Percentiles rank a stretch among this genome's conserved stretches.
Evolutionary conservation across 805 yeast genomes (phyloP).

Genomic region (Scheffersomyces stipitis): DNA sequence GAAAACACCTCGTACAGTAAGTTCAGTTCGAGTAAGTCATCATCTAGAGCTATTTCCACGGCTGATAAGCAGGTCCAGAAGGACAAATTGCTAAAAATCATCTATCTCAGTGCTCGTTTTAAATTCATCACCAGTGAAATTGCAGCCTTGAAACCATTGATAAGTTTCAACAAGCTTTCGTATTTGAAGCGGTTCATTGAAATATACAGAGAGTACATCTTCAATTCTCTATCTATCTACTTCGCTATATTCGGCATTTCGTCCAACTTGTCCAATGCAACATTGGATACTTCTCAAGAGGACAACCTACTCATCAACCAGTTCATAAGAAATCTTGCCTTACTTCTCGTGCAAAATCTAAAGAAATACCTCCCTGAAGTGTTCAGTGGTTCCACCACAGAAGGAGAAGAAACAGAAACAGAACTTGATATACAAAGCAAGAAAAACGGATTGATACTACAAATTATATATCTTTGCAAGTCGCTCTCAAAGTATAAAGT

Average conservation of each 20-base stretch:
- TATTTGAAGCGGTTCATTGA: conserved; percentile 80
- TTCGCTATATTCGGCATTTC: conserved; percentile 52
- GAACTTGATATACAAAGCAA: conserved; percentile 39
- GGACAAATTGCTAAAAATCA: conserved; percentile 40
- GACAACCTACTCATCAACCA: conserved; percentile 25
- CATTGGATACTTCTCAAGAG: conserved; percentile 15
- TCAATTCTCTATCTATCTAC: conserved; percentile 67
- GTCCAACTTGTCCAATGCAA: conserved; percentile 17
- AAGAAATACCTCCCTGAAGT: conserved; percentile 21
- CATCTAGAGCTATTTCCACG: conserved; percentile 2
- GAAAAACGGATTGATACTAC: conserved; percentile 71
- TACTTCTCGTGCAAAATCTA: conserved; percentile 22
- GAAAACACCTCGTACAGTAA: conserved; percentile 6
- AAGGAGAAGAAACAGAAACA: conserved; percentile 13
- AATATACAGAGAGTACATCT: conserved; percentile 78
- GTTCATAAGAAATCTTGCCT: conserved; percentile 31
- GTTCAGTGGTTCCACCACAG: conserved; percentile 1
- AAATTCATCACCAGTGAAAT: conserved; percentile 66
- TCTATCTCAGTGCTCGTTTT: conserved; percentile 67
- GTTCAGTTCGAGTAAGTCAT: conserved; percentile 1
- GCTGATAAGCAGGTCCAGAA: conserved; percentile 7
- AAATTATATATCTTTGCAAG: conserved; percentile 85
- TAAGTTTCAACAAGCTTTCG: conserved; percentile 51
- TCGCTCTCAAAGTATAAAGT: conserved; percentile 71
- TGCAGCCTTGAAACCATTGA: conserved; percentile 55